phyloP scores from a whole-genome alignment of 202 grass and related monocot genomes.

The Carex sylvatica region DNA sequence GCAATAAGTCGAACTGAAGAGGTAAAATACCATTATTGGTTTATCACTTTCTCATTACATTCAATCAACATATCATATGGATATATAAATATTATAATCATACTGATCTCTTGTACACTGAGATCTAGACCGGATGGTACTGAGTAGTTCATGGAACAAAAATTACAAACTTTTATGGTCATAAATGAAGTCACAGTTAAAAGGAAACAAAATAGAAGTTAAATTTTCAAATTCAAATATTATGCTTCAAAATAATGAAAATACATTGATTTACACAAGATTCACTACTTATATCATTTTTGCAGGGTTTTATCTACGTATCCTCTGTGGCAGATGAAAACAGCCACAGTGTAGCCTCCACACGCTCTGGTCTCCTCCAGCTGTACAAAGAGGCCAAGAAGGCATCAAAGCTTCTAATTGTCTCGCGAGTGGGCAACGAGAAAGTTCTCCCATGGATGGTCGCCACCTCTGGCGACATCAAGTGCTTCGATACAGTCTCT shows the following conservation, averaged over 20 bases:
- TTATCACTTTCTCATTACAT: background rate
- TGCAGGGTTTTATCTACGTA: constrained; percentile 76
- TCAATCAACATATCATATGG: background rate
- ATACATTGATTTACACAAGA: background rate
- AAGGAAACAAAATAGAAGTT: background rate
- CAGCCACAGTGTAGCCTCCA: constrained; percentile 48
- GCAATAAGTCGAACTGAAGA: constrained; percentile 89
- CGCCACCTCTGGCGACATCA: constrained; percentile 59
- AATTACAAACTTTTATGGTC: background rate
- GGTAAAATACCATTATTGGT: constrained; percentile 8
- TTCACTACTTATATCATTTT: background rate
- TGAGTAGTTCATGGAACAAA: background rate
- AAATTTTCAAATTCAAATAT: background rate
- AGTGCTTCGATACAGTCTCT: constrained; percentile 88
- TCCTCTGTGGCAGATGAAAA: constrained; percentile 79
- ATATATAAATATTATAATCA: background rate
- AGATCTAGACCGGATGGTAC: background rate
- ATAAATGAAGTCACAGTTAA: background rate
- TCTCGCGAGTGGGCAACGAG: constrained; percentile 66
- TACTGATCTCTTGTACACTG: background rate
- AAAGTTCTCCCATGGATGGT: constrained; percentile 87
- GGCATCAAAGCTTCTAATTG: constrained; percentile 56
- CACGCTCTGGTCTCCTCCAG: constrained; percentile 63
- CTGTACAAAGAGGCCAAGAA: constrained; percentile 48
- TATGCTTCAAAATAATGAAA: background rate